Conservation (phyloP, 164 flowering plant species). For the Platanus orientalis region DNA sequence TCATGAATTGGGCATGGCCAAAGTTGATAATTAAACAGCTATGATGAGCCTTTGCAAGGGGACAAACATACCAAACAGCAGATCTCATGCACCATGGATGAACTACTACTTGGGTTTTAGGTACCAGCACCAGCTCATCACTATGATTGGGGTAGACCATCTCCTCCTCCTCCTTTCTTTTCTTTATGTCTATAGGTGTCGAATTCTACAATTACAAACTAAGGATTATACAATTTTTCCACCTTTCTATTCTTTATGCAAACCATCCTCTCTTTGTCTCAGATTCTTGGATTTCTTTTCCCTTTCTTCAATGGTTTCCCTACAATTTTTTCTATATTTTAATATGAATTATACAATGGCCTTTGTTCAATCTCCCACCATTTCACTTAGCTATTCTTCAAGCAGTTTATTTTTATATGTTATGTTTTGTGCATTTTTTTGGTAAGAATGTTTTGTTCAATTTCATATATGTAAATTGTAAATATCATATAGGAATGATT, state of each 20-base stretch:
- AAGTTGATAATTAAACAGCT: conserved; percentile 18
- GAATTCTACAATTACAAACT: conserved; percentile 69
- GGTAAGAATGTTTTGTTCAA: too few species aligned
- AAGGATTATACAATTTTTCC: too few species aligned
- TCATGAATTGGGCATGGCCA: conserved; percentile 13
- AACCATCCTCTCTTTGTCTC: conserved; percentile 11
- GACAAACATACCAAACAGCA: conserved; percentile 1
- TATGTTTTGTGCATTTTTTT: too few species aligned
- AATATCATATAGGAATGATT: too few species aligned
- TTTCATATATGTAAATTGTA: too few species aligned
- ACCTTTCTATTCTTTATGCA: conserved; percentile 84
- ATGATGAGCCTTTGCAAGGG: conserved; percentile 17
- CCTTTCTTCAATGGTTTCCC: background rate
- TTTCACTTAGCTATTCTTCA: too few species aligned
- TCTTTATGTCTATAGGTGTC: conserved; percentile 60
- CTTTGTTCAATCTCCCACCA: too few species aligned
- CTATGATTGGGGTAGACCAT: conserved; percentile 69
- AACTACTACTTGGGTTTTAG: conserved; percentile 60
- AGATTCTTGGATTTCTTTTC: background rate
- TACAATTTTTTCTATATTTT: background rate
- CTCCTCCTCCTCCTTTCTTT: conserved; percentile 71
- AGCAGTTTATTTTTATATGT: too few species aligned
- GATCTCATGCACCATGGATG: conserved; percentile 29
- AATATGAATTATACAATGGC: too few species aligned
- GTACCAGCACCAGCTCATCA: conserved; percentile 67